Evolutionary conservation across 306 rosid species (phyloP).

Genomic region (Hippophae tibetana): DNA sequence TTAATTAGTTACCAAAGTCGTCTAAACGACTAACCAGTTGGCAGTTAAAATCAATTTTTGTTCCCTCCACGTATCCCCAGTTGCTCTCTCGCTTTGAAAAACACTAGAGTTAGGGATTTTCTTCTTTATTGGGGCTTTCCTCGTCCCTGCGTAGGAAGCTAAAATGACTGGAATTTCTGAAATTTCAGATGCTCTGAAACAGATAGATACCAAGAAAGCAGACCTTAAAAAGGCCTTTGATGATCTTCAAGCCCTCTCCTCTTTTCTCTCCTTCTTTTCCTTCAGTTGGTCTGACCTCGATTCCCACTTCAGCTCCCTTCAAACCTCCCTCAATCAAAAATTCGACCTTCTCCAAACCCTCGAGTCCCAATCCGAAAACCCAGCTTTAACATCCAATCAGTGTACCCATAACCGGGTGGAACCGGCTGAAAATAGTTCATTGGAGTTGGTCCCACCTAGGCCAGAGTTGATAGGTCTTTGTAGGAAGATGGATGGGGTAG

Average conservation of each 20-base stretch:
- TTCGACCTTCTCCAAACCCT: slow-evolving; percentile 48
- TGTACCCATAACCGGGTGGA: slow-evolving; percentile 8
- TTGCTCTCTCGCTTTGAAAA: too few relatives aligned
- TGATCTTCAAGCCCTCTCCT: slow-evolving; percentile 50
- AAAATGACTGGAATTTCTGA: slow-evolving; percentile 14
- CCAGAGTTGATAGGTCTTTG: slow-evolving; percentile 35
- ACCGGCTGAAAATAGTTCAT: neutral
- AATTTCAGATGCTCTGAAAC: slow-evolving; percentile 45
- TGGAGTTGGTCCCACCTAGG: slow-evolving; percentile 23
- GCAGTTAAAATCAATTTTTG: too few relatives aligned
- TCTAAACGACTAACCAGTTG: too few relatives aligned
- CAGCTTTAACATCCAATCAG: slow-evolving; percentile 10
- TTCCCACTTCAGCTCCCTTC: slow-evolving; percentile 45
- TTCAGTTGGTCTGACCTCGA: slow-evolving; percentile 62
- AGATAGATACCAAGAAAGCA: slow-evolving; percentile 45
- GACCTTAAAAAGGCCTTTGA: slow-evolving; percentile 57
- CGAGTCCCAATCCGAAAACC: slow-evolving; percentile 16
- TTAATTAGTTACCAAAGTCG: too few relatives aligned
- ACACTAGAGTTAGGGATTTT: too few relatives aligned
- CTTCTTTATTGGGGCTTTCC: neutral
- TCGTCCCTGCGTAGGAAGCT: slow-evolving; percentile 17
- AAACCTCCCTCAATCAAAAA: slow-evolving; percentile 35
- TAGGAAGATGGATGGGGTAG: slow-evolving; percentile 54
- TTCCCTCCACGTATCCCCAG: too few relatives aligned
- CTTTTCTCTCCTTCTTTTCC: slow-evolving; percentile 37